Conservation (phyloP, 2,329 filamentous ascomycete genomes). For the Metarhizium robertsii region DNA sequence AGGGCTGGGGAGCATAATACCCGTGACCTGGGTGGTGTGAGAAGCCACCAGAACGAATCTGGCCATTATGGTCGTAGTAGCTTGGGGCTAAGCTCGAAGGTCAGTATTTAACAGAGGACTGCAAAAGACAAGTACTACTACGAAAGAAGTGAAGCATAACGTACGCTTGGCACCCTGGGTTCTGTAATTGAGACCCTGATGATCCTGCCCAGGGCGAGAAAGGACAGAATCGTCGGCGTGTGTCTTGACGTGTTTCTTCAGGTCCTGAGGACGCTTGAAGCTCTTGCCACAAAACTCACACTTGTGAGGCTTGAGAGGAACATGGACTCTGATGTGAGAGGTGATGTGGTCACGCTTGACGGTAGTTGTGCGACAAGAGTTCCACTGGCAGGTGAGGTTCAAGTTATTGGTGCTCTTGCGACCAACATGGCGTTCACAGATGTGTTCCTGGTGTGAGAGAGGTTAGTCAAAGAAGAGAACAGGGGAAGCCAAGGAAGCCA, state of each 20-base stretch:
- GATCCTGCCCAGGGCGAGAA: conserved; percentile 42
- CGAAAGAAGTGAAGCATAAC: conserved; percentile 23
- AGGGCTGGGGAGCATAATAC: conserved; percentile 50
- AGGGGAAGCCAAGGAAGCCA: background rate
- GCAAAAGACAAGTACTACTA: background rate
- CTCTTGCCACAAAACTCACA: conserved; percentile 98
- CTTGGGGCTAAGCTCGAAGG: conserved; percentile 34
- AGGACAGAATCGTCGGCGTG: conserved; percentile 90
- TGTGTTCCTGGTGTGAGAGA: conserved; percentile 63
- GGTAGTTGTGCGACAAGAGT: conserved; percentile 87
- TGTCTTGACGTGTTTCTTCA: conserved; percentile 99
- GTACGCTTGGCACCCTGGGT: conserved; percentile 43
- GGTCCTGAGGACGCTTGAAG: conserved; percentile 96
- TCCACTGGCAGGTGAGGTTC: conserved; percentile 96
- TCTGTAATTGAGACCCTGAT: conserved; percentile 46
- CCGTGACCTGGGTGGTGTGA: conserved; percentile 46
- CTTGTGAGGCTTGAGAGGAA: conserved; percentile 98
- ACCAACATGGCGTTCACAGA: conserved; percentile 95
- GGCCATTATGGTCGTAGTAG: conserved; percentile 57
- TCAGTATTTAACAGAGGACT: conserved; percentile 2
- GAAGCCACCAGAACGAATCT: conserved; percentile 51
- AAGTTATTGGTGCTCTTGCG: conserved; percentile 99
- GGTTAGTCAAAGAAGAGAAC: background rate
- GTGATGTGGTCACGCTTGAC: conserved; percentile 99
- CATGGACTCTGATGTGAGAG: conserved; percentile 95